Percentiles rank a stretch among this genome's conserved stretches.
Conservation (phyloP, 1,284 basidiomycete species). For the Anthracocystis walkeri region DNA sequence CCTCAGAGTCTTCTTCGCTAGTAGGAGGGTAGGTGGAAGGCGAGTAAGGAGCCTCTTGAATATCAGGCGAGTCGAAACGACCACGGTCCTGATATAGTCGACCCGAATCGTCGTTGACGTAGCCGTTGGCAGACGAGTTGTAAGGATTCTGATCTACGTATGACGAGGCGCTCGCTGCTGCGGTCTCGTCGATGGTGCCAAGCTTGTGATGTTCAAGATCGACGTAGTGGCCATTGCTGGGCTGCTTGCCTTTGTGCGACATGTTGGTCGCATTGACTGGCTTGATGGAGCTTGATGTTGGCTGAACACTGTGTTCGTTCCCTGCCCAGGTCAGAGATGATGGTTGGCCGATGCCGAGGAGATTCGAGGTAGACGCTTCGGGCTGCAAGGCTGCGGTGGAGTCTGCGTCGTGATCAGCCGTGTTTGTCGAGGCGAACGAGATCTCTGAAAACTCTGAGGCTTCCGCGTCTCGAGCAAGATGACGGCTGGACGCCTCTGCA, state of each 20-base stretch:
- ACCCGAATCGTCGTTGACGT: conserved; percentile 6
- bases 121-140: conserved; percentile 29
- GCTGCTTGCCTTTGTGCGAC: conserved; percentile 24
- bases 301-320: neutral
- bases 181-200: conserved; percentile 38
- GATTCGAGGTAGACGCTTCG: conserved; percentile 9
- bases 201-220: conserved; percentile 29
- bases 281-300: conserved; percentile 12
- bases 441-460: conserved; percentile 29
- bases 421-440: conserved; percentile 16
- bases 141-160: conserved; percentile 4
- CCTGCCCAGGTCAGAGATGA: conserved; percentile 3
- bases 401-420: conserved; percentile 18
- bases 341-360: conserved; percentile 5
- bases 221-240: conserved; percentile 22
- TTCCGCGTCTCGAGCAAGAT: conserved; percentile 7
- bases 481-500: neutral
- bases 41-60: conserved; percentile 25
- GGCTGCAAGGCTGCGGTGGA: conserved; percentile 7
- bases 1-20: conserved; percentile 53
- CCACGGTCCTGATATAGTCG: conserved; percentile 6
- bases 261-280: neutral
- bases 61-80: conserved; percentile 25
- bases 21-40: conserved; percentile 50
- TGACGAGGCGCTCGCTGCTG: conserved; percentile 15